These are phyloP conservation scores for Karstenula rhodostoma DNA, from an alignment of 2,329 filamentous ascomycete genomes.

Conservation along the genomic window DNA sequence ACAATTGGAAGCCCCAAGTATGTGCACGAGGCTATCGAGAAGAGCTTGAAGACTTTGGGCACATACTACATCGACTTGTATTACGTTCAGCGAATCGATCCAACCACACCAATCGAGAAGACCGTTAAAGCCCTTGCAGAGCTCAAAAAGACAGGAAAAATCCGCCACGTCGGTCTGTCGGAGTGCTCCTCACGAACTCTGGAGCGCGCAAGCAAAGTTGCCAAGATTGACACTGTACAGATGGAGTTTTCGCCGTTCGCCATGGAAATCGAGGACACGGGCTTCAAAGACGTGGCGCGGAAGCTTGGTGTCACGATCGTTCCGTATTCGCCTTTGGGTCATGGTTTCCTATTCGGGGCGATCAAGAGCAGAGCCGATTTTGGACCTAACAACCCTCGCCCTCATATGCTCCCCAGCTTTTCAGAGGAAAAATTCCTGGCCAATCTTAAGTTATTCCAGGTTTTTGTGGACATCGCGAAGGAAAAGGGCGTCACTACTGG, in stretches of 20 bases:
- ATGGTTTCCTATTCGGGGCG: conserved; percentile 23
- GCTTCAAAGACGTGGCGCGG: conserved; percentile 43
- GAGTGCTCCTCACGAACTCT: conserved; percentile 53
- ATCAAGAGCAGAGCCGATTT: conserved; percentile 53
- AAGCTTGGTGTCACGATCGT: conserved; percentile 46
- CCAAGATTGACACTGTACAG: conserved; percentile 55
- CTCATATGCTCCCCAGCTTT: conserved; percentile 48
- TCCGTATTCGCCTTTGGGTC: conserved; percentile 42
- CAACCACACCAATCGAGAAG: conserved; percentile 51
- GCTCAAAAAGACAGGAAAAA: conserved; percentile 50
- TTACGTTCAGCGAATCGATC: conserved; percentile 50
- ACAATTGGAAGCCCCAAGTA: conserved; percentile 48
- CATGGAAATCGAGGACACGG: conserved; percentile 50
- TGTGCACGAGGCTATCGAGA: conserved; percentile 45
- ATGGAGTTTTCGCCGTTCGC: conserved; percentile 58
- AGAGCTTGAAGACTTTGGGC: conserved; percentile 45
- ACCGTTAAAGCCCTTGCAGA: conserved; percentile 57
- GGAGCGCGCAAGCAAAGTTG: conserved; percentile 54
- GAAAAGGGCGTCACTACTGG: conserved; percentile 61
- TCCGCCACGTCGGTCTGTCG: conserved; percentile 52
- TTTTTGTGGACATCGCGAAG: conserved; percentile 27
- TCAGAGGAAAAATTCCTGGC: conserved; percentile 37
- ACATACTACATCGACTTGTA: conserved; percentile 51
- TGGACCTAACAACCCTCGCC: conserved; percentile 37
- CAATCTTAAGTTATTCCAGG: conserved; percentile 33